phyloP scores from a whole-genome alignment of 116 monocot genomes.

The Dioscorea cayenensis region DNA sequence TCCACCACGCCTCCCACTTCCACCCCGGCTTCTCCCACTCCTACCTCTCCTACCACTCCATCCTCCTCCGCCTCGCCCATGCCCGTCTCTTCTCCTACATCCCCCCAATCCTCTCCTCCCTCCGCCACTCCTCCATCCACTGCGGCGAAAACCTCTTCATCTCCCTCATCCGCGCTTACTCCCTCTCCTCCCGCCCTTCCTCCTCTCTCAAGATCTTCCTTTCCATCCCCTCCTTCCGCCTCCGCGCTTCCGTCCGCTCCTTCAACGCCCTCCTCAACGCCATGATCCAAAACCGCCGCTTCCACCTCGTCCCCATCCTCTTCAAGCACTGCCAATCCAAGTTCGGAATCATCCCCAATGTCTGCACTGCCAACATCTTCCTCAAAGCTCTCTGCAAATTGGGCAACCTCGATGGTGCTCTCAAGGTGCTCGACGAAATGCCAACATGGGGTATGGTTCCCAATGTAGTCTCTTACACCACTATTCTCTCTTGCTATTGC shows the following conservation, averaged over 20 bases:
- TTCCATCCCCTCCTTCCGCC: slow-evolving; percentile 46
- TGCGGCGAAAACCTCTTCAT: slow-evolving; percentile 68
- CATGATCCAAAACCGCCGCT: slow-evolving; percentile 50
- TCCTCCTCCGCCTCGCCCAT: slow-evolving; percentile 44
- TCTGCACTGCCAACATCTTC: slow-evolving; percentile 63
- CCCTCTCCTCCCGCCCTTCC: slow-evolving; percentile 40
- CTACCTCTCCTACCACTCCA: slow-evolving; percentile 50
- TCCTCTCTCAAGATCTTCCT: slow-evolving; percentile 47
- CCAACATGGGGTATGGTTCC: slow-evolving; percentile 60
- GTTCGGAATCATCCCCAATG: slow-evolving; percentile 59
- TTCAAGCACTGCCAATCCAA: slow-evolving; percentile 37
- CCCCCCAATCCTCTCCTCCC: slow-evolving; percentile 37
- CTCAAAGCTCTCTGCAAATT: slow-evolving; percentile 50
- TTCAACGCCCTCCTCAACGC: slow-evolving; percentile 79
- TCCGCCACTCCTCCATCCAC: slow-evolving; percentile 21
- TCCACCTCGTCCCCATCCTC: slow-evolving; percentile 40
- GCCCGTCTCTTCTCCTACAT: slow-evolving; percentile 37
- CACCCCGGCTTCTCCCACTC: slow-evolving; percentile 46
- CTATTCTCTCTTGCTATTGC: slow-evolving; percentile 42
- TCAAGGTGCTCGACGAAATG: slow-evolving; percentile 76
- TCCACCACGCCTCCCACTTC: slow-evolving; percentile 51
- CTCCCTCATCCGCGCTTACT: slow-evolving; percentile 50
- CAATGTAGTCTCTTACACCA: slow-evolving; percentile 58
- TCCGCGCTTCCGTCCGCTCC: slow-evolving; percentile 50
- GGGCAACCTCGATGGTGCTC: slow-evolving; percentile 34